Conservation (phyloP, 148 eudicot genomes). For the Chenopodium quinoa region DNA sequence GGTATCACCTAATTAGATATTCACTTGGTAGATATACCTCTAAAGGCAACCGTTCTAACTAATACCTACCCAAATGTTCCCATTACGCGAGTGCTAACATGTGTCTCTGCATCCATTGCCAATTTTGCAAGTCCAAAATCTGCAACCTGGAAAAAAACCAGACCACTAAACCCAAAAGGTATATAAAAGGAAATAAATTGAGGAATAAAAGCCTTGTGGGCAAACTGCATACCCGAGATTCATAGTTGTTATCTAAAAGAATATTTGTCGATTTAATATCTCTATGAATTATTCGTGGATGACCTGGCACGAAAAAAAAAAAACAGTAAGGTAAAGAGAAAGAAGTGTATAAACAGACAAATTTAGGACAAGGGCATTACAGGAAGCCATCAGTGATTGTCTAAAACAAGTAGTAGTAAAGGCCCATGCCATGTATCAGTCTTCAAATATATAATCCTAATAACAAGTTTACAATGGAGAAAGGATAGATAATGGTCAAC, state of each 20-base stretch:
- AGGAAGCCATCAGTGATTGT: not conserved
- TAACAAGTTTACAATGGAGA: not conserved
- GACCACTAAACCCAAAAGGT: not conserved
- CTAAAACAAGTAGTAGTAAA: not conserved
- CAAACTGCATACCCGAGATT: slow-evolving; percentile 54
- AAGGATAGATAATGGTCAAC: not conserved
- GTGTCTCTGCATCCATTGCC: slow-evolving; percentile 65
- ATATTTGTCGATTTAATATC: slow-evolving; percentile 77
- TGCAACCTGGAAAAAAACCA: slow-evolving; percentile 56
- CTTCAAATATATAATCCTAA: not conserved
- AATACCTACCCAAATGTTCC: slow-evolving; percentile 88
- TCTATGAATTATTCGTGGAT: slow-evolving; percentile 70
- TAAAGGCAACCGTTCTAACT: not conserved
- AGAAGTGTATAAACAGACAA: not conserved
- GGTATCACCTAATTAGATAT: slow-evolving; percentile 2
- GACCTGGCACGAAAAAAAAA: slow-evolving; percentile 37
- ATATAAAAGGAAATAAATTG: not conserved
- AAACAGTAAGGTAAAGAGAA: not conserved
- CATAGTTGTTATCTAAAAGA: slow-evolving; percentile 61
- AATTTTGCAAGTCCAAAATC: slow-evolving; percentile 95
- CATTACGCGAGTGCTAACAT: slow-evolving; percentile 88
- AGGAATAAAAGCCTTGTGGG: not conserved
- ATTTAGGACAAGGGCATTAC: slow-evolving; percentile 1
- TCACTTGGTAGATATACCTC: not conserved
- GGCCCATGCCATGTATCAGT: not conserved